phyloP scores from a whole-genome alignment of 2,329 filamentous ascomycete genomes.

The Plectosphaerella cucumerina region DNA sequence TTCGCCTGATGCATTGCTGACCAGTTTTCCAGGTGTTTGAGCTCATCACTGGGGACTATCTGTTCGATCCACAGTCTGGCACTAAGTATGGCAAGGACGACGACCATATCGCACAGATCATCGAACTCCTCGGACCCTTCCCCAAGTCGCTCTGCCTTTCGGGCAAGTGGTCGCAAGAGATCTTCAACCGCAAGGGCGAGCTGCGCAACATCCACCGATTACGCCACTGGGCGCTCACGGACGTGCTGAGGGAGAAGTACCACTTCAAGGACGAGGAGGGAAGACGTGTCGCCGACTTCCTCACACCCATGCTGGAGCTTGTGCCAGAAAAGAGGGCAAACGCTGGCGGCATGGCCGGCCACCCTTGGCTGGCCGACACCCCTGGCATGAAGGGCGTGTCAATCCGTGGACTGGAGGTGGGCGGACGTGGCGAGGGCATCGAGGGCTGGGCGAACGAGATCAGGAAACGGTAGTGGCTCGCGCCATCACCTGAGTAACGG shows the following conservation, averaged over 20 bases:
- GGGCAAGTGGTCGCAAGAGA: slow-evolving; percentile 97
- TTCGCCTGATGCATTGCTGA: background rate
- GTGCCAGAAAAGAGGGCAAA: slow-evolving; percentile 87
- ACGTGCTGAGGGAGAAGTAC: slow-evolving; percentile 94
- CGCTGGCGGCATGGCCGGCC: slow-evolving; percentile 89
- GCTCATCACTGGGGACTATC: slow-evolving; percentile 94
- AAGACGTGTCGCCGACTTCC: slow-evolving; percentile 73
- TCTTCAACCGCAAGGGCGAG: slow-evolving; percentile 97
- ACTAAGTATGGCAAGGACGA: slow-evolving; percentile 99
- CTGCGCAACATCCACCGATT: slow-evolving; percentile 95
- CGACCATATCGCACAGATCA: slow-evolving; percentile 98
- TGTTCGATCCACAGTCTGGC: slow-evolving; percentile 96
- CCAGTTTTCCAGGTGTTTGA: slow-evolving; percentile 72
- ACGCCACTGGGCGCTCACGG: slow-evolving; percentile 90
- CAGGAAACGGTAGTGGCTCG: slow-evolving; percentile 63
- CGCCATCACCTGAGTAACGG: background rate
- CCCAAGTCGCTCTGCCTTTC: slow-evolving; percentile 87
- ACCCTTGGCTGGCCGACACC: slow-evolving; percentile 77
- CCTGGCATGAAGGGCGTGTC: slow-evolving; percentile 81
- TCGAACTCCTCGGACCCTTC: slow-evolving; percentile 90
- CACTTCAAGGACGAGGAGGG: slow-evolving; percentile 84
- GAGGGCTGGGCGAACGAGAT: slow-evolving; percentile 90
- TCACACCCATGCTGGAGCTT: slow-evolving; percentile 87
- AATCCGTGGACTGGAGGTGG: slow-evolving; percentile 70
- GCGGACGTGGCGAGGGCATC: slow-evolving; percentile 84